Percentiles rank a stretch among this genome's conserved stretches.
These are phyloP conservation scores for Fraxinus americana DNA, from an alignment of 257 asterid species.

Conservation along the genomic window DNA sequence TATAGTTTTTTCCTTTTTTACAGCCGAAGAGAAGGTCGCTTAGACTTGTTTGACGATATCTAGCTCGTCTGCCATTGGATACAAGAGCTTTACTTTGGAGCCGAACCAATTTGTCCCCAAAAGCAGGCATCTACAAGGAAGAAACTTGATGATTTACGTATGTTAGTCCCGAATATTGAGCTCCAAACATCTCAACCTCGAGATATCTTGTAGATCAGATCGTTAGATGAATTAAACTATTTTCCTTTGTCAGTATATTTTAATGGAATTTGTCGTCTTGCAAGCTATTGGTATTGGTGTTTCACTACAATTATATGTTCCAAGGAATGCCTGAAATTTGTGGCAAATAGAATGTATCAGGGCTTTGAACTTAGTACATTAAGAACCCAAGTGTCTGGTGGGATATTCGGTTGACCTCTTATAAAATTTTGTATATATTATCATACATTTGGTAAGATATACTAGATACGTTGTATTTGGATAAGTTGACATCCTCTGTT, in stretches of 20 bases:
- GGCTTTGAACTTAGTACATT: background rate
- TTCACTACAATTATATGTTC: background rate
- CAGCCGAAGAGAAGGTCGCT: slow-evolving; percentile 47
- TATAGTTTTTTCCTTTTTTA: slow-evolving; percentile 8
- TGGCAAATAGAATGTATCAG: background rate
- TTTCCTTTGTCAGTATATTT: background rate
- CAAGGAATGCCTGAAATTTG: background rate
- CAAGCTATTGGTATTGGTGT: background rate
- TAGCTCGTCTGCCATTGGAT: background rate
- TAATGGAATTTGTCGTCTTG: background rate
- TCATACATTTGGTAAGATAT: background rate
- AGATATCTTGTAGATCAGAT: background rate
- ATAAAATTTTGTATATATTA: background rate
- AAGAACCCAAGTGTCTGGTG: background rate
- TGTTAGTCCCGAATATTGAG: background rate
- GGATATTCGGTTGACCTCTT: background rate
- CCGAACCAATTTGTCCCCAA: background rate
- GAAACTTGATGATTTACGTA: background rate
- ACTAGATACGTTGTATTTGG: background rate
- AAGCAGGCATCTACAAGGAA: background rate
- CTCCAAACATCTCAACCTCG: background rate
- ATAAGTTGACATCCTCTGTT: no score
- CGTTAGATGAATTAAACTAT: background rate
- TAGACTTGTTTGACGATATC: slow-evolving; percentile 34
- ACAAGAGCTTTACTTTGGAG: slow-evolving; percentile 2